A percentile compares a stretch with the other conserved stretches of the same genome.
These are phyloP conservation scores for Iberis amara DNA, from an alignment of 441 rosid species.

Conservation along the genomic window DNA sequence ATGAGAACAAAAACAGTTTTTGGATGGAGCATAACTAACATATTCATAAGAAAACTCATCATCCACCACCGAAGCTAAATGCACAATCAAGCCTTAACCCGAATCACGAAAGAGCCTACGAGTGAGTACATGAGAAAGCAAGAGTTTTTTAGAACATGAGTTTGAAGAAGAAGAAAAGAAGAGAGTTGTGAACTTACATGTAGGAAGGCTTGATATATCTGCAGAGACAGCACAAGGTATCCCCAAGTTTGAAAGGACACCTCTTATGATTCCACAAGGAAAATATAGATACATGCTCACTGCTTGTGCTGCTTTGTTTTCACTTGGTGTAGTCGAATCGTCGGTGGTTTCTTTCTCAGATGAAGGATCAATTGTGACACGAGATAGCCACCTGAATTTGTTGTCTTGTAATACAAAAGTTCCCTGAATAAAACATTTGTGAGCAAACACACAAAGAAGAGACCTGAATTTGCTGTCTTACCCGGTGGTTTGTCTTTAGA, in stretches of 20 bases:
- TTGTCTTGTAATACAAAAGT: conserved; percentile 97
- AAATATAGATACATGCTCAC: conserved; percentile 84
- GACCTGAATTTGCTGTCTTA: conserved; percentile 23
- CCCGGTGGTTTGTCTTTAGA: conserved; percentile 91
- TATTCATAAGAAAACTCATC: too few species aligned
- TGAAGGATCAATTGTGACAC: conserved; percentile 60
- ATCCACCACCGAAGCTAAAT: background rate
- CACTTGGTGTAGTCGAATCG: conserved; percentile 50
- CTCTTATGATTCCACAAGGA: conserved; percentile 95
- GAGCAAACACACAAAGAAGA: conserved; percentile 13
- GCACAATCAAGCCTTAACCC: conserved; percentile 30
- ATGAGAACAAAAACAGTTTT: too few species aligned
- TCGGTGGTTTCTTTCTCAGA: conserved; percentile 46
- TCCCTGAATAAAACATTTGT: conserved; percentile 49
- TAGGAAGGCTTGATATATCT: conserved; percentile 87
- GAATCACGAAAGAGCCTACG: conserved; percentile 30
- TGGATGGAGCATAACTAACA: too few species aligned
- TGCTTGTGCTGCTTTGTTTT: conserved; percentile 62
- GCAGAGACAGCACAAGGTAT: conserved; percentile 95
- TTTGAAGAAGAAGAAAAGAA: background rate
- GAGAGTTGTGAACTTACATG: conserved; percentile 57
- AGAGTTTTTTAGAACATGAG: background rate
- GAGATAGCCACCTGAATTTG: conserved; percentile 80
- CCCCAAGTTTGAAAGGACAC: conserved; percentile 95
- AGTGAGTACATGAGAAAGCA: background rate